Conservation (phyloP, 352 stramenopile species). For the Phytophthora podocarpi region DNA sequence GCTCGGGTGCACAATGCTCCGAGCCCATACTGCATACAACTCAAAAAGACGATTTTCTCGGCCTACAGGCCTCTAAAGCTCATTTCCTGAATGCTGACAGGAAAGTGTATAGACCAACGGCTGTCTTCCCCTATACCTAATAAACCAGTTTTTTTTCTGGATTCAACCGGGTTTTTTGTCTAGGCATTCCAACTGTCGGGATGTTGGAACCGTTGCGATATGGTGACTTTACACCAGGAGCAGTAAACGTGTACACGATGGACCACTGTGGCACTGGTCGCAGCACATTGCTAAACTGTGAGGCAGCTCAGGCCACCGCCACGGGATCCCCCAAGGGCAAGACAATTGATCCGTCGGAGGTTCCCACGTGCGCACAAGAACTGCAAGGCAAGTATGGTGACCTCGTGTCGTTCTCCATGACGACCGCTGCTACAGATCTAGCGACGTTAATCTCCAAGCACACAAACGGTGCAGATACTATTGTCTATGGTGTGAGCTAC, state of each 20-base stretch:
- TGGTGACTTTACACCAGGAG: not conserved
- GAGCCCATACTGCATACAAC: no score
- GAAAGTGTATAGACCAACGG: no score
- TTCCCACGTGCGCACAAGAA: not conserved
- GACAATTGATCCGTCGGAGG: not conserved
- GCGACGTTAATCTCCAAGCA: not conserved
- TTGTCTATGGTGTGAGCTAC: not conserved
- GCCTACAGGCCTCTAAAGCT: no score
- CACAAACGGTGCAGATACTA: not conserved
- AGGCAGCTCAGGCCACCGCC: not conserved
- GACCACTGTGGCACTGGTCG: not conserved
- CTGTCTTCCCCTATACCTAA: no score
- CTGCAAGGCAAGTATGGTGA: not conserved
- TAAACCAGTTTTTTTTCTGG: no score
- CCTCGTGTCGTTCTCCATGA: not conserved
- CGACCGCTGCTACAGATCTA: not conserved
- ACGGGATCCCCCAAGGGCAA: not conserved
- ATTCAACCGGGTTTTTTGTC: no score
- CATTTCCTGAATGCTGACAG: no score
- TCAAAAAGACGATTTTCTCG: no score
- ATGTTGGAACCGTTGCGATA: no score
- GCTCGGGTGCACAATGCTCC: no score
- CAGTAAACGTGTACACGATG: not conserved
- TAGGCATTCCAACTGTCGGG: no score
- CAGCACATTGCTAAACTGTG: not conserved